Percentiles rank a stretch among this genome's conserved stretches.
Conservation (phyloP, 257 asterid species). For the Forsythia suspensa region DNA sequence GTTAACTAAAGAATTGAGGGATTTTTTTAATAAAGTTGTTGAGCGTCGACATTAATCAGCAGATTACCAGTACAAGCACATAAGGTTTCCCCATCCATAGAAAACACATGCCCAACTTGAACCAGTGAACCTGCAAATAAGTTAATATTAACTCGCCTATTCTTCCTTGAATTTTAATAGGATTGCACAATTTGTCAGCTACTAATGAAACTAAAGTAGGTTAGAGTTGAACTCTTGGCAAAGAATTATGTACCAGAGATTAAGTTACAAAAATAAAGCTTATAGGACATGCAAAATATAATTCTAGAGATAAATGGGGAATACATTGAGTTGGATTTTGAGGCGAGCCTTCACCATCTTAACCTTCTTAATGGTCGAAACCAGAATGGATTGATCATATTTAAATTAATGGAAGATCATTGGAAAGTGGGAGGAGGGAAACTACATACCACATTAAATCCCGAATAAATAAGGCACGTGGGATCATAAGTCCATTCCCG, state of each 20-base stretch:
- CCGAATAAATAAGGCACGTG: constrained; percentile 83
- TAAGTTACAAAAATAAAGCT: not conserved
- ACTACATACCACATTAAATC: constrained; percentile 87
- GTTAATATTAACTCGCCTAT: constrained; percentile 2
- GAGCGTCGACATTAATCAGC: not conserved
- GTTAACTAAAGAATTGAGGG: not conserved
- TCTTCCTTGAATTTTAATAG: constrained; percentile 1
- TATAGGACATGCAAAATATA: not conserved
- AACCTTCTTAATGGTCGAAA: not conserved
- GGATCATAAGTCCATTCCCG: constrained; percentile 94
- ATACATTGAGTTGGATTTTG: not conserved
- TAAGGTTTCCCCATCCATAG: constrained; percentile 98
- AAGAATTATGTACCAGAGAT: not conserved
- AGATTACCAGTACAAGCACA: constrained; percentile 77
- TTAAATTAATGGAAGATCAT: constrained; percentile 9
- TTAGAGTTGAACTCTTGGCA: not conserved
- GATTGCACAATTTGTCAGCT: not conserved
- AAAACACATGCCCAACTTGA: constrained; percentile 78
- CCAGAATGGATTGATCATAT: not conserved
- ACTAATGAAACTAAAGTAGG: not conserved
- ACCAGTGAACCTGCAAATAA: constrained; percentile 80
- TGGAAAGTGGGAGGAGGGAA: constrained; percentile 2
- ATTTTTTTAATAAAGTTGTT: not conserved
- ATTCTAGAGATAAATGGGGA: not conserved
- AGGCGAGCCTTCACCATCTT: not conserved